Conservation (phyloP, 768 basidiomycete genomes). For the Tricholoma saponaceum region DNA sequence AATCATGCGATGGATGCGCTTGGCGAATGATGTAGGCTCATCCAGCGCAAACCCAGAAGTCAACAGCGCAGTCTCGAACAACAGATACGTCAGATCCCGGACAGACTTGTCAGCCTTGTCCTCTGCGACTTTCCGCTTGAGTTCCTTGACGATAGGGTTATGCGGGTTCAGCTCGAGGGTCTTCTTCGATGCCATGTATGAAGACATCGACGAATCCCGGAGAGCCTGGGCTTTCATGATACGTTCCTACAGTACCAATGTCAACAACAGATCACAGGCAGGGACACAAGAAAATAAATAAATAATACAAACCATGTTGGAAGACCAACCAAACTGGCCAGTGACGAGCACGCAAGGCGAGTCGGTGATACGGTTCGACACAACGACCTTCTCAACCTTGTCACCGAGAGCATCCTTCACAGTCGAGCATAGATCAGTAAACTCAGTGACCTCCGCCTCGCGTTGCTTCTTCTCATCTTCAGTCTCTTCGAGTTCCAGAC, state of each 20-base stretch:
- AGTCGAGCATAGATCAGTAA: constrained; percentile 83
- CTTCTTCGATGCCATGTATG: constrained; percentile 99
- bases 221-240: constrained; percentile 99
- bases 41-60: constrained; percentile 96
- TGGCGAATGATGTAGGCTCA: constrained; percentile 90
- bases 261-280: background rate
- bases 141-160: constrained; percentile 93
- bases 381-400: constrained; percentile 98
- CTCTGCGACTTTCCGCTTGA: constrained; percentile 92
- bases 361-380: constrained; percentile 97
- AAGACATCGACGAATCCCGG: constrained; percentile 95
- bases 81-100: constrained; percentile 89
- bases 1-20: constrained; percentile 98
- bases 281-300: background rate
- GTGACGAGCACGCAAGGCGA: constrained; percentile 97
- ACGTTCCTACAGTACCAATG: constrained; percentile 56
- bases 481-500: constrained; percentile 98
- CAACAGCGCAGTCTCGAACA: constrained; percentile 96
- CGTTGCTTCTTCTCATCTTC: constrained; percentile 93
- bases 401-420: constrained; percentile 99
- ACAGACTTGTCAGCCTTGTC: constrained; percentile 99
- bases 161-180: constrained; percentile 92
- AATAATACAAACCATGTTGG: constrained; percentile 77
- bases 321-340: constrained; percentile 99
- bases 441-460: constrained; percentile 82